Evolutionary conservation across 768 basidiomycete species (phyloP), one percentile per base, ranked within the genome.

Genomic region (Kwoniella sp.): DNA sequence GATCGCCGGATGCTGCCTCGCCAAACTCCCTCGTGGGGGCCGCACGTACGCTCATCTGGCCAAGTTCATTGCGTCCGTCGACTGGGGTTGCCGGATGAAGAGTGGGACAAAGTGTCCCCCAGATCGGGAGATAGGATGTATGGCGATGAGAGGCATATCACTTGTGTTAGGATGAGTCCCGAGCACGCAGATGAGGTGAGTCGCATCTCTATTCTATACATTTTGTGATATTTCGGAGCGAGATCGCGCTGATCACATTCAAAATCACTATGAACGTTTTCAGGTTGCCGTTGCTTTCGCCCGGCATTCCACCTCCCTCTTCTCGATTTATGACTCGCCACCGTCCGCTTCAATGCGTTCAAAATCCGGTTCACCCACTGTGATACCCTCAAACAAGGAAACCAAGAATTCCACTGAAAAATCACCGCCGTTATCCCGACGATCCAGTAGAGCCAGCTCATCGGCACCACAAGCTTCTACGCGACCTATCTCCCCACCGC

Each of bases 31-130:
- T 87, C 90, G 70, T 91, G 90, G 90, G 90, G 90, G 15, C 79
- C 83, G 61, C 80, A 85, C 15, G 84, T 84, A 6, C 75, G 82
- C 24, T 71, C 81, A 2, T 82, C 82, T 24, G 85, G 84, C 49
- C 73, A 87, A 51, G 89, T 89, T 1, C 88, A 88, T 12, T 93
- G 92, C 74, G 90, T 93, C 21, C 85, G 91, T 59, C 85, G 87
- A 29, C 90, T 93, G 76, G 91, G 89, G 12, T 82, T 88, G 24
- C 57, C 67, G 8, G 59, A 73, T n/a, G 65, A 64, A n/a, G 72
- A 72, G 52, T 77, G 74, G 69, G 65, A 70, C 8, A 56, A 58
- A 15, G 63, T 67, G 15, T 13, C 46, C 19, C 64, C 68, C 8
- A 37, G 62, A 40, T 60, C 60, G 29, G 64, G 65, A 27, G 46